These are phyloP conservation scores for Debaryomyces fabryi DNA, from an alignment of 1,139 yeast genomes.

Conservation along the genomic window DNA sequence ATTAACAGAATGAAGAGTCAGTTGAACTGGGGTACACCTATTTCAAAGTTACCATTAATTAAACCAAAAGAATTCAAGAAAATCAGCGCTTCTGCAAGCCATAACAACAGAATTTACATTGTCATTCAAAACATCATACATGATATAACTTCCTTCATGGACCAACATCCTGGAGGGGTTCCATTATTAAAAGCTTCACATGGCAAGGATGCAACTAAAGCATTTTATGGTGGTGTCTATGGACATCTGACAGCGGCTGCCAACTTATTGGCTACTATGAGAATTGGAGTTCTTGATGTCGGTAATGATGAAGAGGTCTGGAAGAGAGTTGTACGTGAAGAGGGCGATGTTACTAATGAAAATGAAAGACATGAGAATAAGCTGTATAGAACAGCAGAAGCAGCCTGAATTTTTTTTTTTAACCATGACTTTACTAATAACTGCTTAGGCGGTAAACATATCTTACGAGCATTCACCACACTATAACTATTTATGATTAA, in stretches of 20 bases:
- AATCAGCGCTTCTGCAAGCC: conserved; percentile 36
- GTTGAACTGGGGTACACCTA: conserved; percentile 77
- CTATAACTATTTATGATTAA: not conserved
- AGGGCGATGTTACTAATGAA: conserved; percentile 35
- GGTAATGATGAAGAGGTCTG: conserved; percentile 78
- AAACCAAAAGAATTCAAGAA: conserved; percentile 52
- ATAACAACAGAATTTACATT: conserved; percentile 43
- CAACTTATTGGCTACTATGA: conserved; percentile 72
- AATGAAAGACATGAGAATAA: conserved; percentile 24
- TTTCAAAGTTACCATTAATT: conserved; percentile 62
- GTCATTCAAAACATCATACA: conserved; percentile 63
- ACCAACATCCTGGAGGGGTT: conserved; percentile 74
- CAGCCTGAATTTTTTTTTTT: conserved; percentile 31
- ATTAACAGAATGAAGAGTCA: conserved; percentile 63
- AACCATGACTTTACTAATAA: not conserved
- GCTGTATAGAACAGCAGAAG: conserved; percentile 46
- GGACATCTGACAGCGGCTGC: conserved; percentile 75
- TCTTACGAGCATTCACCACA: not conserved
- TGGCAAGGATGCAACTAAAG: conserved; percentile 73
- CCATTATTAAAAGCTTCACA: conserved; percentile 62
- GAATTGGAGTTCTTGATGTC: conserved; percentile 74
- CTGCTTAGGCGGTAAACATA: not conserved
- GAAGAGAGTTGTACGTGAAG: conserved; percentile 54
- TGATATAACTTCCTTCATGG: conserved; percentile 71
- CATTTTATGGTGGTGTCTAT: conserved; percentile 76